Evolutionary conservation across 352 stramenopile genomes (phyloP), one percentile per base, ranked within the genome.

Genomic region (Peronospora destructor): DNA sequence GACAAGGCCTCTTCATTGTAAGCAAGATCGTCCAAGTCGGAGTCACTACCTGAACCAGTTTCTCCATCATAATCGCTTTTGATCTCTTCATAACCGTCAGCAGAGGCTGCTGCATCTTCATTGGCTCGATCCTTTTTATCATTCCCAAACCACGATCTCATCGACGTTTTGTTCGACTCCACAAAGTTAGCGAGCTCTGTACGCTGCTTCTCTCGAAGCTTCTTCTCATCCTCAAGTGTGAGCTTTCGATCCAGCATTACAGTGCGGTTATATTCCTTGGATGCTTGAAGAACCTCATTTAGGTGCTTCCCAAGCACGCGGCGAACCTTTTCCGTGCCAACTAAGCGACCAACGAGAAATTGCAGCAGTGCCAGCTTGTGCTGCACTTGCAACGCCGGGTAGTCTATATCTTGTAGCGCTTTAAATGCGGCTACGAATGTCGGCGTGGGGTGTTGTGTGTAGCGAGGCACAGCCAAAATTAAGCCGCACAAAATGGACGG

Each of bases 221-320:
- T 85, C 54, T 89, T 94, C 33, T 94, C 81, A 26, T 94, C 83
- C 47, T 91, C 83, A 2, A 84, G 40, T 0, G 73, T 74, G 2
- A 77, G 49, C 34, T 85, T 87, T 14, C 65, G 64, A 34, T 94
- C 80, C 12, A 80, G 60, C 21, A 91, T 48, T 13, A 85, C 63
- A 0, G 64, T 56, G 16, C 78, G 78, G 49, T 77, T 91, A 51
- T 84, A 90, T 34, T 85, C 81, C 36, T 94, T 94, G 1, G 74
- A 72, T 12, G 67, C 62, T 43, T 80, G 68, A 16, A 82, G 68
- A 14, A 49, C 67, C 23, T 85, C 74, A 4, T 63, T 68, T 7
- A 87, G 40, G 46, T 94, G 66, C 19, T 75, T 75, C 5, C 64
- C 68, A 4, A 94, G 52, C 45, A 88, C 42, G 1, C 59, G 52